Conservation (phyloP, 176 grass and related monocot genomes). For the Elaeis guineensis region DNA sequence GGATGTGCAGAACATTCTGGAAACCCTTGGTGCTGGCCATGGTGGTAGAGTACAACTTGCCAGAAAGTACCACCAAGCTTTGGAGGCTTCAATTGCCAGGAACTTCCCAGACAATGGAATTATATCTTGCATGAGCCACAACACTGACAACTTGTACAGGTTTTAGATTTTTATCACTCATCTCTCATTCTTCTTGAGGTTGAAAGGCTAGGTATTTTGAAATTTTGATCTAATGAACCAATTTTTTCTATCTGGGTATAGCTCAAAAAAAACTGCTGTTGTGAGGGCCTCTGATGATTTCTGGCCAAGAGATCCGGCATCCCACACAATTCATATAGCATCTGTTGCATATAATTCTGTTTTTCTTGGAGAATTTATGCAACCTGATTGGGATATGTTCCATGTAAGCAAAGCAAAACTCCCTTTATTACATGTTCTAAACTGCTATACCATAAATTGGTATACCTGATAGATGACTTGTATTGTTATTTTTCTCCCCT, state of each 20-base stretch:
- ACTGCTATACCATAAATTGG: too few relatives aligned
- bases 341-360: constrained; percentile 46
- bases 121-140: constrained; percentile 70
- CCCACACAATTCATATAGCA: constrained; percentile 41
- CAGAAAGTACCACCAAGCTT: constrained; percentile 43
- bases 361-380: constrained; percentile 42
- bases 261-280: constrained; percentile 38
- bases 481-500: neutral
- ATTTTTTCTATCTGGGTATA: constrained; percentile 13
- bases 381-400: constrained; percentile 69
- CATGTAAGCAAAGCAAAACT: constrained; percentile 27
- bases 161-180: neutral
- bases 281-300: constrained; percentile 58
- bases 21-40: constrained; percentile 41
- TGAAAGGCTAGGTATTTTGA: too few relatives aligned
- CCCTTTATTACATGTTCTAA: too few relatives aligned
- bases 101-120: constrained; percentile 41
- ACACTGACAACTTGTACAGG: constrained; percentile 50
- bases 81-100: constrained; percentile 38
- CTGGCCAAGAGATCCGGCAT: constrained; percentile 33
- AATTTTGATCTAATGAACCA: too few relatives aligned
- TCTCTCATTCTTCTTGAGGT: too few relatives aligned
- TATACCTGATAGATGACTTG: too few relatives aligned
- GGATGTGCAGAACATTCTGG: constrained; percentile 53
- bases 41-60: constrained; percentile 42